Conservation (phyloP, 768 basidiomycete species). For the Phaffia australis region DNA sequence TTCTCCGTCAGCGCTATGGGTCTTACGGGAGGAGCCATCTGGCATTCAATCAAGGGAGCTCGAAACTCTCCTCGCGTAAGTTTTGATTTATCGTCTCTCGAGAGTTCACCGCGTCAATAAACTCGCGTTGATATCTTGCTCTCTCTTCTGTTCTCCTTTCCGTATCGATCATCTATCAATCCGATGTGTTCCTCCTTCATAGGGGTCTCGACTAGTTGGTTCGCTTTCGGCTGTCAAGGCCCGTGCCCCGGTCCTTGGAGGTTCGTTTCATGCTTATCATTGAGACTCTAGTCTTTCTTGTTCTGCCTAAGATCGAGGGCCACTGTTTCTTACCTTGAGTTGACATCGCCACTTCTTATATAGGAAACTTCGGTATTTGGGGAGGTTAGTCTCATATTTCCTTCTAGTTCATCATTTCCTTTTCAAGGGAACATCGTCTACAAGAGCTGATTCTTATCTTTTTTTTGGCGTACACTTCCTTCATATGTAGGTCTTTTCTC, state of each 20-base stretch:
- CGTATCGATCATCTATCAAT: neutral
- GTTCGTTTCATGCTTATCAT: constrained; percentile 66
- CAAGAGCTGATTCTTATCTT: neutral
- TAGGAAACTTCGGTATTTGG: constrained; percentile 39
- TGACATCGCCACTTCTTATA: neutral
- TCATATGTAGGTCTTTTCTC: constrained; percentile 56
- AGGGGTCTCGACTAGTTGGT: constrained; percentile 91
- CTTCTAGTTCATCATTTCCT: neutral
- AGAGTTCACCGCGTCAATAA: neutral
- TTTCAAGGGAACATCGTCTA: too few relatives aligned
- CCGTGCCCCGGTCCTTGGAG: constrained; percentile 92
- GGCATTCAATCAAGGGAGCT: constrained; percentile 97
- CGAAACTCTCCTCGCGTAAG: constrained; percentile 87
- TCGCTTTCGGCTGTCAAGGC: constrained; percentile 95
- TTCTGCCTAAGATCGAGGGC: too few relatives aligned
- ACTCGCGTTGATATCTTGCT: neutral
- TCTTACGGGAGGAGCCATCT: constrained; percentile 70
- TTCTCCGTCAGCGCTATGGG: constrained; percentile 17
- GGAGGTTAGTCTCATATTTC: constrained; percentile 48
- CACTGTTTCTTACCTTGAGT: neutral
- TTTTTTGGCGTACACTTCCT: neutral
- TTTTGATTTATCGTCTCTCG: constrained; percentile 15
- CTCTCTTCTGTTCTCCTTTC: neutral
- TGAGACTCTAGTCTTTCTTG: neutral
- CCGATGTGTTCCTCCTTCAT: constrained; percentile 12